phyloP scores from a whole-genome alignment of 2,329 filamentous ascomycete genomes.

The Phialemoniopsis sp. region DNA sequence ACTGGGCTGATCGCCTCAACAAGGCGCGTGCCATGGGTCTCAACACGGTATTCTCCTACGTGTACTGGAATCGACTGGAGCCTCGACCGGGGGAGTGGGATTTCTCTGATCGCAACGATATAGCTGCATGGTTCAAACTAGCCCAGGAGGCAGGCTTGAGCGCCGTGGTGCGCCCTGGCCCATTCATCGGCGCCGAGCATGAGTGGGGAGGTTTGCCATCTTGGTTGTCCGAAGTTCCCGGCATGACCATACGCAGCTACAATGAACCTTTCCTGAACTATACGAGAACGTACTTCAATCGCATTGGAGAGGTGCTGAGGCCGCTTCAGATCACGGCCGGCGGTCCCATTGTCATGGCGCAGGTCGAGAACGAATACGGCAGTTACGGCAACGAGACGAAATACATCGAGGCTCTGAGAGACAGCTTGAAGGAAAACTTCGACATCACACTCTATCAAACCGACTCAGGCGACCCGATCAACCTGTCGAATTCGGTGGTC shows the following conservation, averaged over 20 bases:
- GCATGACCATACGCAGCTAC: constrained; percentile 32
- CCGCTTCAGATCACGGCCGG: constrained; percentile 32
- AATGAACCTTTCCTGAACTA: constrained; percentile 33
- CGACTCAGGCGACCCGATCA: constrained; percentile 39
- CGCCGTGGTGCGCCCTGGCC: constrained; percentile 39
- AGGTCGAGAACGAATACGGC: constrained; percentile 48
- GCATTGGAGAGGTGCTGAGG: constrained; percentile 28
- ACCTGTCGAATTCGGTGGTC: constrained; percentile 36
- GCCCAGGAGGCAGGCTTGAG: constrained; percentile 42
- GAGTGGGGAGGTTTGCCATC: constrained; percentile 45
- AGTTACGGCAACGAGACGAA: constrained; percentile 38
- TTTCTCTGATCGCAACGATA: constrained; percentile 28
- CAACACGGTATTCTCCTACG: constrained; percentile 75
- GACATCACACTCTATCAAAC: constrained; percentile 43
- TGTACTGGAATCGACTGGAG: constrained; percentile 74
- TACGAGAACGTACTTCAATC: constrained; percentile 29
- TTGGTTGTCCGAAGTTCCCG: constrained; percentile 35
- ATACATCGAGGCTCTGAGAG: constrained; percentile 34
- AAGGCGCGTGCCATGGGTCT: constrained; percentile 79
- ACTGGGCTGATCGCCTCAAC: constrained; percentile 45
- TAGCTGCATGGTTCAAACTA: constrained; percentile 40
- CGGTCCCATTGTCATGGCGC: constrained; percentile 44
- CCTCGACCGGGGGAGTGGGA: constrained; percentile 60
- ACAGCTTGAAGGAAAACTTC: constrained; percentile 36
- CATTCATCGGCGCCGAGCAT: constrained; percentile 43